Conservation (phyloP, 192 early-diverging fungal species). For the Coemansia sp. region DNA sequence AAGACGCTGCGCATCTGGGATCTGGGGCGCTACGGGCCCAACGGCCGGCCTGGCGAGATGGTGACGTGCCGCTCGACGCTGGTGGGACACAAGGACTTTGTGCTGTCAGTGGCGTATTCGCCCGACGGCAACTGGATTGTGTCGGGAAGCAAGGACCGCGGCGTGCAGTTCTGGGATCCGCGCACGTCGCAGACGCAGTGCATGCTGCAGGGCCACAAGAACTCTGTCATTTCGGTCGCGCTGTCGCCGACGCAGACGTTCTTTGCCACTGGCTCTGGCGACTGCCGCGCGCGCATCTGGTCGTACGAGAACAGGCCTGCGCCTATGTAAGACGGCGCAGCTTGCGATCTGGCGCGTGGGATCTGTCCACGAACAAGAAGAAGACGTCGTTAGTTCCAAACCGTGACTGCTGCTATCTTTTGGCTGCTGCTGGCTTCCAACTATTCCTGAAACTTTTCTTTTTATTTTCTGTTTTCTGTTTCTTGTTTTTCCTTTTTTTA, state of each 20-base stretch:
- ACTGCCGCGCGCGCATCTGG: conserved; percentile 91
- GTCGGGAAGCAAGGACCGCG: conserved; percentile 87
- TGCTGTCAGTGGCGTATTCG: conserved; percentile 87
- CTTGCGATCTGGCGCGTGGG: too few species aligned
- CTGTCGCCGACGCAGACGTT: conserved; percentile 73
- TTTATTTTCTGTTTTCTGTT: neutral
- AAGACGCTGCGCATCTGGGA: conserved; percentile 93
- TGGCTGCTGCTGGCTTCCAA: too few species aligned
- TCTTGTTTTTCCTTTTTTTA: neutral
- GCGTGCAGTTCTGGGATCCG: conserved; percentile 93
- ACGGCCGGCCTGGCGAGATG: conserved; percentile 25
- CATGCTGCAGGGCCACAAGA: conserved; percentile 91
- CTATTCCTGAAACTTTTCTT: too few species aligned
- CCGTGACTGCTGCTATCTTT: too few species aligned
- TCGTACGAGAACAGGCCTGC: conserved; percentile 57
- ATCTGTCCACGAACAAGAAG: too few species aligned
- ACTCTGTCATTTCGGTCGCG: conserved; percentile 95
- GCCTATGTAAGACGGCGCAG: conserved; percentile 11
- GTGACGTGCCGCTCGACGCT: conserved; percentile 44
- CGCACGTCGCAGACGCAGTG: conserved; percentile 66
- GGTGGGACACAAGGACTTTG: conserved; percentile 89
- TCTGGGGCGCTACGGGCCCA: conserved; percentile 53
- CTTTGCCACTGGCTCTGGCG: conserved; percentile 96
- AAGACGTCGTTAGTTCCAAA: too few species aligned
- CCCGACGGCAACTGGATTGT: conserved; percentile 87